phyloP scores from a whole-genome alignment of 1,139 yeast species.

The Zygosaccharomyces sapae region DNA sequence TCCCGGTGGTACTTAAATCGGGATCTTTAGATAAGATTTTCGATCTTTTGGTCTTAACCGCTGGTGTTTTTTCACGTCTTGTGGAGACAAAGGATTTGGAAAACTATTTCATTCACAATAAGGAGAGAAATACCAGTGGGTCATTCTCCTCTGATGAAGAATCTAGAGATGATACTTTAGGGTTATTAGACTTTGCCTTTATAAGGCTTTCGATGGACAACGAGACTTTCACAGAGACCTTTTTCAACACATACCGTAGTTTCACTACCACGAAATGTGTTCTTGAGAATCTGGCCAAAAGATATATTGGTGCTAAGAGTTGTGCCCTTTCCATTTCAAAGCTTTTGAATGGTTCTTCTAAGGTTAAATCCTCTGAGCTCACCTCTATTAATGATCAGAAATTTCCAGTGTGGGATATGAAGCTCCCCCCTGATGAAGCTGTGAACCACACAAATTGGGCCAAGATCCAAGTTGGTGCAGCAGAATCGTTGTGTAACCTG shows the following conservation, averaged over 20 bases:
- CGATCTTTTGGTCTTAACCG: constrained; percentile 59
- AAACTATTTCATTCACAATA: constrained; percentile 35
- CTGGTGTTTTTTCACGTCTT: constrained; percentile 51
- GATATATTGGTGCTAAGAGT: constrained; percentile 57
- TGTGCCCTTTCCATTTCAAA: constrained; percentile 51
- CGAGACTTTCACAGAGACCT: constrained; percentile 56
- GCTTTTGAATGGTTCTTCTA: constrained; percentile 19
- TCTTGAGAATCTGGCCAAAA: constrained; percentile 46
- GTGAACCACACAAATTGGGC: constrained; percentile 48
- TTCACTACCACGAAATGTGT: constrained; percentile 53
- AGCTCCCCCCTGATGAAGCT: constrained; percentile 32
- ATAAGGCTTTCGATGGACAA: constrained; percentile 52
- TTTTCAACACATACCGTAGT: constrained; percentile 61
- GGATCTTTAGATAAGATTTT: constrained; percentile 57
- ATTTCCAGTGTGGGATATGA: constrained; percentile 48
- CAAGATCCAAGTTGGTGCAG: constrained; percentile 74
- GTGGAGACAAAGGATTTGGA: constrained; percentile 44
- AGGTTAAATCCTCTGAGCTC: constrained; percentile 11
- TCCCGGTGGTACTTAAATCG: constrained; percentile 52
- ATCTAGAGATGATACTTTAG: constrained; percentile 19
- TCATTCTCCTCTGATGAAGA: constrained; percentile 7
- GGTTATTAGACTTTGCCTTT: constrained; percentile 39
- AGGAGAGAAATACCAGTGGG: constrained; percentile 14
- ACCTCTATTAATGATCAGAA: constrained; percentile 12
- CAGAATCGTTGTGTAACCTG: constrained; percentile 71